Percentiles rank a stretch among this genome's conserved stretches.
Evolutionary conservation across 345 rosid genomes (phyloP).

Genomic region (Gossypium anomalum): DNA sequence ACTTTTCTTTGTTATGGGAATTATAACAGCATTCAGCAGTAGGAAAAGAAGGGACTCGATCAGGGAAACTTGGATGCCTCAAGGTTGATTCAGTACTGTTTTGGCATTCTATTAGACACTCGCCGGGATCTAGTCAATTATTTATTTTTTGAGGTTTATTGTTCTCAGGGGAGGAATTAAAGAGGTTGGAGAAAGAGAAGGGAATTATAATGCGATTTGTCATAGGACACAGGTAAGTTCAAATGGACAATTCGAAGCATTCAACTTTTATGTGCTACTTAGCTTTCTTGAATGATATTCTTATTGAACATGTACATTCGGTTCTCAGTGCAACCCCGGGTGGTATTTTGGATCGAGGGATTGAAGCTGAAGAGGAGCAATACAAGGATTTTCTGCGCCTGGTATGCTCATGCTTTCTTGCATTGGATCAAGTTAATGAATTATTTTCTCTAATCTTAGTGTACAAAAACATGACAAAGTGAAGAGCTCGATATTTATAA

Average conservation of each 20-base stretch:
- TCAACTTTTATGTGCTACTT: neutral
- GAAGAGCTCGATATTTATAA: neutral
- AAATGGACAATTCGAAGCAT: neutral
- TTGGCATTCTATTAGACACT: conserved; percentile 5
- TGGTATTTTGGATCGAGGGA: conserved; percentile 65
- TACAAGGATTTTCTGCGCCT: conserved; percentile 62
- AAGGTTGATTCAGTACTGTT: conserved; percentile 36
- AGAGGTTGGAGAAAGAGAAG: conserved; percentile 65
- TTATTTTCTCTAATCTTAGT: neutral
- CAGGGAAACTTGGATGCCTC: conserved; percentile 73
- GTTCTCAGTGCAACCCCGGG: conserved; percentile 53
- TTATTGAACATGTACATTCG: conserved; percentile 10
- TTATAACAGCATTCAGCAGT: conserved; percentile 78
- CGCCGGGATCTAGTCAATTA: conserved; percentile 1
- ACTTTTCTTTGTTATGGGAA: conserved; percentile 77
- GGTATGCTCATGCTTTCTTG: conserved; percentile 31
- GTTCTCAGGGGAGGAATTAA: conserved; percentile 50
- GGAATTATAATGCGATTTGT: conserved; percentile 60
- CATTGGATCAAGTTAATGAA: neutral
- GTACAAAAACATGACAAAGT: neutral
- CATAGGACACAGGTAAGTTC: conserved; percentile 55
- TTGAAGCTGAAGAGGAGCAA: conserved; percentile 65
- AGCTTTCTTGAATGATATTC: conserved; percentile 2
- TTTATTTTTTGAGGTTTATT: conserved; percentile 21
- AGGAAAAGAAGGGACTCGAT: conserved; percentile 78